Base-by-base conservation (phyloP, 345 rosid species). In the Litchi chinensis region DNA sequence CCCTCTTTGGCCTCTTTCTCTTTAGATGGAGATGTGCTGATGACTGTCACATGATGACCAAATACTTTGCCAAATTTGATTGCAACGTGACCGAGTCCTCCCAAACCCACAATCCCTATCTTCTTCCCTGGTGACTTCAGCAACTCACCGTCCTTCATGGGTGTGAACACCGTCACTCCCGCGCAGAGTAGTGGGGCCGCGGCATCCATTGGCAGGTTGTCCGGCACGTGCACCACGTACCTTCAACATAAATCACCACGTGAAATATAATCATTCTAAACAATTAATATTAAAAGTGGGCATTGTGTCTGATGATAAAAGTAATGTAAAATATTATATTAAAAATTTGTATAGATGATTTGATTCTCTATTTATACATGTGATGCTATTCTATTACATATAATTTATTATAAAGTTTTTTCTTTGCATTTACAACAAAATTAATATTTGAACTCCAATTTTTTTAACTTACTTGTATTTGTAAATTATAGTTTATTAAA, bases 121-220 rank as follows among this genome's bases (percentile, higher is more conserved):
- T 64, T 87, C 75, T 89, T 86, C 5, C 84, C 76, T 0, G 80
- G 72, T 15, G 86, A 79, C 10, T 83, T 78, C 8, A 87, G 6
- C 74, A 89, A 63, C 24, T 79, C 64, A 59, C 39, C 40, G 77
- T 91, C 91, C 79, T 91, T 89, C 83, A 86, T 75, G 12, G 93
- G 91, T 63, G 79, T 79, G 75, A 80, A 89, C 13, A 90, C 92
- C 0, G 90, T 91, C 16, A 90, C 69, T 77, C 95, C 93, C 0
- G 92, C 92, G 3, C 93, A 90, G 46, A 90, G 78, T 41, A 88
- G 71, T 0, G 91, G 95, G 12, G 95, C 95, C 26, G 80, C 86
- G 15, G 89, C 86, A 52, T 89, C 95, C 92, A 90, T 78, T 9
- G 92, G 87, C 66, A 91, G 78, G 77, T 73, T 85, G 57, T 90